phyloP scores from a whole-genome alignment of 2,329 filamentous ascomycete genomes.

The Paecilomyces sp. region DNA sequence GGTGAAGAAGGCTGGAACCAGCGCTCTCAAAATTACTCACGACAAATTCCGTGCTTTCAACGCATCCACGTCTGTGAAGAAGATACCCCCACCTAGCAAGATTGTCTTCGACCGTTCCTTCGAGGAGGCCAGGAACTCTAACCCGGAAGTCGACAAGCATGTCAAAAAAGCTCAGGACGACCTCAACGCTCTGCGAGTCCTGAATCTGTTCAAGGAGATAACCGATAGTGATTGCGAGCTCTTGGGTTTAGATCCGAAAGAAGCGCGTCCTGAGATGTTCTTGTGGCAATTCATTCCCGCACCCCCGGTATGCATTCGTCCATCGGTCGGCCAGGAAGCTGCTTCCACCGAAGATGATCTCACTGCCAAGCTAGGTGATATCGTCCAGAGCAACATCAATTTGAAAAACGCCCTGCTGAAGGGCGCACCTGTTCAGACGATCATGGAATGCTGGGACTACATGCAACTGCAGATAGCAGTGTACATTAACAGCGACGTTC shows the following conservation, averaged over 20 bases:
- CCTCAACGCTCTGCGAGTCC: slow-evolving; percentile 76
- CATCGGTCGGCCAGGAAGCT: slow-evolving; percentile 86
- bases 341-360: slow-evolving; percentile 95
- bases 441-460: slow-evolving; percentile 99
- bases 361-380: slow-evolving; percentile 94
- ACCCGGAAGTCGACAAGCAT: slow-evolving; percentile 82
- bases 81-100: slow-evolving; percentile 75
- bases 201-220: slow-evolving; percentile 89
- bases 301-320: slow-evolving; percentile 87
- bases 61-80: slow-evolving; percentile 78
- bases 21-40: slow-evolving; percentile 86
- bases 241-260: slow-evolving; percentile 75
- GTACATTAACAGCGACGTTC: slow-evolving; percentile 96
- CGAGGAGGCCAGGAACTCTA: slow-evolving; percentile 65
- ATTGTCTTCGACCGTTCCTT: slow-evolving; percentile 81
- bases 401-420: slow-evolving; percentile 76
- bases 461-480: slow-evolving; percentile 91
- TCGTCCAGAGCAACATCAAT: slow-evolving; percentile 83
- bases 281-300: slow-evolving; percentile 95
- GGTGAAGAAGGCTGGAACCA: slow-evolving; percentile 75
- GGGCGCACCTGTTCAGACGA: slow-evolving; percentile 75
- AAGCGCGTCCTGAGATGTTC: slow-evolving; percentile 91
- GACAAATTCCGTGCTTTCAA: slow-evolving; percentile 88
- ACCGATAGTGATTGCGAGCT: slow-evolving; percentile 81
- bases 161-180: slow-evolving; percentile 90